phyloP scores from a whole-genome alignment of 192 early-diverging fungal species.

The Lobosporangium transversale region DNA sequence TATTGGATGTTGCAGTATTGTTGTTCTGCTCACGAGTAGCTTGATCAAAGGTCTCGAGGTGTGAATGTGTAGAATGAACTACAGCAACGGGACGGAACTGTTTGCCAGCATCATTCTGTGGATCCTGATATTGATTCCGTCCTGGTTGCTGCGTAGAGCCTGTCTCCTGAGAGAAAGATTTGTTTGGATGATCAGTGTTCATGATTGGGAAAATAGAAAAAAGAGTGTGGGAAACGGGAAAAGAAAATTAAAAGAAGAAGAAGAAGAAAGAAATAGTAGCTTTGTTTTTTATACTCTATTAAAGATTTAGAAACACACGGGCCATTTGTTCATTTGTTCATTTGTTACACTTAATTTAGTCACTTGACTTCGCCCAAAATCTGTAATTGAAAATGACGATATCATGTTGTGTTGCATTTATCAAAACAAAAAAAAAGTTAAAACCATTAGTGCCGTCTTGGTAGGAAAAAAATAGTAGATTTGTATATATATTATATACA shows the following conservation, averaged over 20 bases:
- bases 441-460: no score
- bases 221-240: neutral
- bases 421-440: no score
- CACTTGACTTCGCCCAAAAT: no score
- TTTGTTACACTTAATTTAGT: no score
- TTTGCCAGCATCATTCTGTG: neutral
- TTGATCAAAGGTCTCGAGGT: constrained; percentile 49
- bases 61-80: constrained; percentile 34
- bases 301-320: neutral
- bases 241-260: neutral
- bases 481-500: no score
- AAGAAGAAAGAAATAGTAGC: neutral
- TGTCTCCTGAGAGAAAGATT: neutral
- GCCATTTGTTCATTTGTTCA: no score
- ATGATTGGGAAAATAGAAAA: neutral
- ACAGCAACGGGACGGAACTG: neutral
- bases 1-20: neutral
- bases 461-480: no score
- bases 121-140: neutral
- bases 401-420: no score
- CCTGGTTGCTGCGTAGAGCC: neutral
- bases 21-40: constrained; percentile 20
- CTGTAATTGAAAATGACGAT: no score
- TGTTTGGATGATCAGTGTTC: constrained; percentile 12
- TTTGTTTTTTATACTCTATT: neutral